Evolutionary conservation across 2,329 filamentous ascomycete genomes (phyloP).

Genomic region (Furcasterigmium sp.): DNA sequence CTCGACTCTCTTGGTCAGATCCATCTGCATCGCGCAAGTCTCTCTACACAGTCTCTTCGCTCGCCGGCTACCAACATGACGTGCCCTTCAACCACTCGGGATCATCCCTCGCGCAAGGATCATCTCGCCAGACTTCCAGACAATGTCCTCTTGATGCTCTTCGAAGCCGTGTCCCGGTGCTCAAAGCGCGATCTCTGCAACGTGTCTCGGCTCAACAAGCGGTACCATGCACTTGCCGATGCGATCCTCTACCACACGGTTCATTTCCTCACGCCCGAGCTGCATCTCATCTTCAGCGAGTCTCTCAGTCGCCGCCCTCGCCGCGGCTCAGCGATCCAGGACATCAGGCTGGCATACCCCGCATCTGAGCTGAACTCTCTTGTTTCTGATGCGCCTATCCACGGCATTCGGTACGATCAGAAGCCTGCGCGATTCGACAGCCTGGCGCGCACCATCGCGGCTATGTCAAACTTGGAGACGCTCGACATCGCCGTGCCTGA

Average conservation of each 20-base stretch:
- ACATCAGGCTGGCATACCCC: slow-evolving; percentile 39
- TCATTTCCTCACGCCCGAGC: slow-evolving; percentile 38
- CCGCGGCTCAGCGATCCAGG: slow-evolving; percentile 40
- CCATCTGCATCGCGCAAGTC: too few relatives aligned
- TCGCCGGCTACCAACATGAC: background rate
- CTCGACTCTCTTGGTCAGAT: too few relatives aligned
- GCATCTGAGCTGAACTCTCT: slow-evolving; percentile 35
- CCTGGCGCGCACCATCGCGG: slow-evolving; percentile 39
- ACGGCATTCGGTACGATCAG: slow-evolving; percentile 21
- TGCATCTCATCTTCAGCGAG: slow-evolving; percentile 42
- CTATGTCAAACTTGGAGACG: slow-evolving; percentile 44
- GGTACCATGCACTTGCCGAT: slow-evolving; percentile 38
- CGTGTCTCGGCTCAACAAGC: slow-evolving; percentile 35
- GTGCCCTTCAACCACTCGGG: background rate
- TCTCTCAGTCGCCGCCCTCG: slow-evolving; percentile 39
- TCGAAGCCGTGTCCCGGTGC: slow-evolving; percentile 24
- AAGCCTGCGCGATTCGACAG: slow-evolving; percentile 30
- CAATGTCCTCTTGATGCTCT: slow-evolving; percentile 32
- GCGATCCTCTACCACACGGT: slow-evolving; percentile 41
- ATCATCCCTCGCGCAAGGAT: background rate
- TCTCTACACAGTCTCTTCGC: too few relatives aligned
- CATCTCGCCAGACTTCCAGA: slow-evolving; percentile 25
- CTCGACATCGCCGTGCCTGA: slow-evolving; percentile 40
- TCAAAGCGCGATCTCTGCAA: slow-evolving; percentile 34
- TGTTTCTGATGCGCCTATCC: slow-evolving; percentile 29